Evolutionary conservation across 2,329 filamentous ascomycete species (phyloP).

Genomic region (Phialophora verrucosa): DNA sequence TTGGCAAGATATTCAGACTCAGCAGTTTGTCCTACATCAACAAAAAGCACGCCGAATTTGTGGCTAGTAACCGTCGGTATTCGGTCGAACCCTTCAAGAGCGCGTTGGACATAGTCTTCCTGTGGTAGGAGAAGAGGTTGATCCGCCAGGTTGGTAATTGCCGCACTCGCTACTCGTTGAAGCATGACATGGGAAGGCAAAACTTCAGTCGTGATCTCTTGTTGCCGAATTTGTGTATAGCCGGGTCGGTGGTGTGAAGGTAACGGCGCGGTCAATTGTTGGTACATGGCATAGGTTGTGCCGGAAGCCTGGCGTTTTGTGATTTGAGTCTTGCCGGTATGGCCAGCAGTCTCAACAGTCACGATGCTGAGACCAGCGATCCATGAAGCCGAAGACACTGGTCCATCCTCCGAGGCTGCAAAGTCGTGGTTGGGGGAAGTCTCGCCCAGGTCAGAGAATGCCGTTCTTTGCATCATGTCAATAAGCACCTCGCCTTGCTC

Average conservation of each 20-base stretch:
- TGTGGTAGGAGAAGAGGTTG: conserved; percentile 78
- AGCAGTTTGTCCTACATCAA: conserved; percentile 81
- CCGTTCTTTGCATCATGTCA: conserved; percentile 90
- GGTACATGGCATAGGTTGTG: conserved; percentile 56
- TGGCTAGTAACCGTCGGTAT: conserved; percentile 91
- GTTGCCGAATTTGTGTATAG: conserved; percentile 48
- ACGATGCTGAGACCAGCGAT: conserved; percentile 59
- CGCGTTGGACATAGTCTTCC: conserved; percentile 71
- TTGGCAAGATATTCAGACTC: conserved; percentile 89
- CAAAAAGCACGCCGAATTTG: conserved; percentile 93
- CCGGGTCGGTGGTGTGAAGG: conserved; percentile 53
- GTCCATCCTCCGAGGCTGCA: conserved; percentile 50
- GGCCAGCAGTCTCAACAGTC: conserved; percentile 55
- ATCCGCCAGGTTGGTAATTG: conserved; percentile 54
- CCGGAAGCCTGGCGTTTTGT: conserved; percentile 59
- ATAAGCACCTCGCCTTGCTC: conserved; percentile 93
- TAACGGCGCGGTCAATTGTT: conserved; percentile 53
- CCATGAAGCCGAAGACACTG: conserved; percentile 55
- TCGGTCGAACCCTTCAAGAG: conserved; percentile 81
- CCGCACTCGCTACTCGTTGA: conserved; percentile 52
- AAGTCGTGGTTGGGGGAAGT: conserved; percentile 46
- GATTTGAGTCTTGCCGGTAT: conserved; percentile 56
- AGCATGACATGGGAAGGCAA: conserved; percentile 55
- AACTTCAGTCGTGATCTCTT: conserved; percentile 47
- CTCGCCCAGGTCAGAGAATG: conserved; percentile 84